A percentile compares a stretch with the other conserved stretches of the same genome.
Conservation (phyloP, 306 rosid genomes). For the Fragaria vesca region DNA sequence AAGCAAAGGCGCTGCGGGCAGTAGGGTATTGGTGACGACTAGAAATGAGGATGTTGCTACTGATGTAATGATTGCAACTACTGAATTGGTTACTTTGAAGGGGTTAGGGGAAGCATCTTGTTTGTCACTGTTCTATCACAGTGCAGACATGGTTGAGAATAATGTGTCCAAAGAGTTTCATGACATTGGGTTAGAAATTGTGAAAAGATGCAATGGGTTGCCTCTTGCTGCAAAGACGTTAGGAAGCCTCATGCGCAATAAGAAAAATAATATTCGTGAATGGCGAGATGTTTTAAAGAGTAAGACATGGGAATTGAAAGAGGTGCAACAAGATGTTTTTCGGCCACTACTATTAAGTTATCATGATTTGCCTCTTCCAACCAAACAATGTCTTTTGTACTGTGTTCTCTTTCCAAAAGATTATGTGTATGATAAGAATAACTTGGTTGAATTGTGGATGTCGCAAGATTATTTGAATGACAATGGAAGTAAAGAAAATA, state of each 20-base stretch:
- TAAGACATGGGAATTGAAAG: not conserved
- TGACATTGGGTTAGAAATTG: not conserved
- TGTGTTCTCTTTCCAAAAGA: too few relatives aligned
- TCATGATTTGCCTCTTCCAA: too few relatives aligned
- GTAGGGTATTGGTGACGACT: constrained; percentile 18
- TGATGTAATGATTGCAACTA: too few relatives aligned
- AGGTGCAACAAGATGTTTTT: too few relatives aligned
- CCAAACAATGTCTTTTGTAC: too few relatives aligned
- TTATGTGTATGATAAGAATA: too few relatives aligned
- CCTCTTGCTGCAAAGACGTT: not conserved
- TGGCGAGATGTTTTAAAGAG: constrained; percentile 7
- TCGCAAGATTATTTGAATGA: too few relatives aligned
- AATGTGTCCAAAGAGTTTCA: not conserved
- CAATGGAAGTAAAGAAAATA: not conserved
- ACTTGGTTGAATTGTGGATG: too few relatives aligned
- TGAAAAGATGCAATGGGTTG: not conserved
- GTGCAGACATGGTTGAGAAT: not conserved
- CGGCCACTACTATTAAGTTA: too few relatives aligned
- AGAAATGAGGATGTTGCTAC: not conserved
- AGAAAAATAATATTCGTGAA: not conserved
- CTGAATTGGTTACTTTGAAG: not conserved
- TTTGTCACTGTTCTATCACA: not conserved
- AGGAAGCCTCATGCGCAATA: not conserved
- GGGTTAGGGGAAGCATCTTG: not conserved
- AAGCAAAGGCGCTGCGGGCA: not conserved